phyloP scores from a whole-genome alignment of 2,329 filamentous ascomycete genomes.

The Colletotrichum salicis region DNA sequence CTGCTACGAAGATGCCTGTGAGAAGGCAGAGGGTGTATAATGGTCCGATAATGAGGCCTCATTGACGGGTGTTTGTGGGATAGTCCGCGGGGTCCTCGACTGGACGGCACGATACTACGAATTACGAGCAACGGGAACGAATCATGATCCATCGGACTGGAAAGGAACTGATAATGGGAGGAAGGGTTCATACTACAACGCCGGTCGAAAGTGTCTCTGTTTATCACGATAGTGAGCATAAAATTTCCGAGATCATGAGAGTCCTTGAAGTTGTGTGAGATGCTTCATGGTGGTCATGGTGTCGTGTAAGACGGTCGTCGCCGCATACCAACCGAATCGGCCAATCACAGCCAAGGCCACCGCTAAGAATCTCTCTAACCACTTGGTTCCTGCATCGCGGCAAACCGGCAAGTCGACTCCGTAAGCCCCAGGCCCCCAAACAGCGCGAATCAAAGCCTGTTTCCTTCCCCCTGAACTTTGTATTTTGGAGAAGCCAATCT shows the following conservation, averaged over 20 bases:
- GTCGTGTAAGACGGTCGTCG: not conserved
- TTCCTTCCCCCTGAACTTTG: slow-evolving; percentile 21
- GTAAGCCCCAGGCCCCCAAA: not conserved
- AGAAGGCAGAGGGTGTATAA: slow-evolving; percentile 13
- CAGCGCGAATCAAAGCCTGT: slow-evolving; percentile 31
- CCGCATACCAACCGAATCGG: not conserved
- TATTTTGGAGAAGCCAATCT: slow-evolving; percentile 20
- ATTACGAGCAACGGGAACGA: not conserved
- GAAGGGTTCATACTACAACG: not conserved
- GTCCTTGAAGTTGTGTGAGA: not conserved
- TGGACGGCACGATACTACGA: not conserved
- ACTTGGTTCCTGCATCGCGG: slow-evolving; percentile 6
- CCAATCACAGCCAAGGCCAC: slow-evolving; percentile 16
- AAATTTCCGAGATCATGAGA: not conserved
- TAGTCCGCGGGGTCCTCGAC: not conserved
- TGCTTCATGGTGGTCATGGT: not conserved
- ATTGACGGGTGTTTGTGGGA: not conserved
- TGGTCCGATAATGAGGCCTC: slow-evolving; percentile 26
- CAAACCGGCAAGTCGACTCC: slow-evolving; percentile 13
- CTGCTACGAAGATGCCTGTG: not conserved
- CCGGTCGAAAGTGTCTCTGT: not conserved
- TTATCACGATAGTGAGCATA: no score
- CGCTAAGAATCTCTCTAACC: not conserved
- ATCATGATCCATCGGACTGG: no score
- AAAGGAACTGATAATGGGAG: not conserved